Evolutionary conservation across 78 protist species (phyloP), one percentile per base, ranked within the genome.

Genomic region (Protostelium mycophagum): DNA sequence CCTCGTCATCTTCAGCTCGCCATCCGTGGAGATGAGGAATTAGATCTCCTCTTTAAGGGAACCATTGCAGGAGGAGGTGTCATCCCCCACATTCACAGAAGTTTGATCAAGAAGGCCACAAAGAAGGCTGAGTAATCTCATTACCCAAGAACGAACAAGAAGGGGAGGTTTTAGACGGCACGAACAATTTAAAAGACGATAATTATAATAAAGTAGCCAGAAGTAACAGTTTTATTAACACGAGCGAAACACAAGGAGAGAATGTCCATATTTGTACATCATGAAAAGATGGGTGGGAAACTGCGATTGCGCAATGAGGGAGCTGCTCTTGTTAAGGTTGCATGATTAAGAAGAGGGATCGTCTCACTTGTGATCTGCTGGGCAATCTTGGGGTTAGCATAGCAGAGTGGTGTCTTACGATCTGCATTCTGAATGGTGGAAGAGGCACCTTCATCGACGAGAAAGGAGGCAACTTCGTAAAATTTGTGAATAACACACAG

Each of bases 41-140:
- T 97, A 39, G 98, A 96, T 94, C 87, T 86, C 73, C 93, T 98
- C 37, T 95, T 97, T 92, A 94, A 73, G 86, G 36, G 89, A 87
- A 97, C 99, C 91, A 98, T 98, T 29, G 98, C 99, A 0, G 99
- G 98, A 36, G 99, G 99, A 34, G 99, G 99, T 86, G 99, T 97
- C 85, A 84, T 98, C 37, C 99, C 99, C 25, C 97, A 97, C 93
- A 97, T 98, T 89, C 99, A 98, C 98, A 93, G 90, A 87, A 83
- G 90, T 28, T 95, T 97, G 85, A 63, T 73, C 88, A 85, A 63
- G 87, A 91, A 85, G 38, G 88, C 73, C 73, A 51, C 73, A 5
- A 51, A 51, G 73, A 51, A 51, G 73, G 73, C 16, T 16, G 73
- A 51, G 73, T 51, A 51, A n/a, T n/a, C n/a, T n/a, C n/a, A n/a